Evolutionary conservation across 2,329 filamentous ascomycete species (phyloP).

Genomic region (Alternaria sp.): DNA sequence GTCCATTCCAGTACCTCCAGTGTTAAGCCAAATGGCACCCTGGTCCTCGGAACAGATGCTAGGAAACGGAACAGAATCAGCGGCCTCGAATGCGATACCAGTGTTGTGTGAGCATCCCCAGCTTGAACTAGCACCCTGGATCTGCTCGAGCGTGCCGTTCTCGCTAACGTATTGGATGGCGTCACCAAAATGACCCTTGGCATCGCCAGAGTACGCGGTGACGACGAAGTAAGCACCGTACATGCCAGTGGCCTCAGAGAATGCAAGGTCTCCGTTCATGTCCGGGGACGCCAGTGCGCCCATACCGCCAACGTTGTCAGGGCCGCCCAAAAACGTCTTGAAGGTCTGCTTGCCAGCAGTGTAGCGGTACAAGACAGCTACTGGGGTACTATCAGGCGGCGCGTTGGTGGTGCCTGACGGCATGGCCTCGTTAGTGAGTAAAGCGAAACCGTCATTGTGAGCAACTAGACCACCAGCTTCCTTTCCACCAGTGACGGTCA

Average conservation of each 20-base stretch:
- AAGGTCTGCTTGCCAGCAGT: slow-evolving; percentile 63
- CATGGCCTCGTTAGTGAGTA: slow-evolving; percentile 66
- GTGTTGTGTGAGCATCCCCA: slow-evolving; percentile 73
- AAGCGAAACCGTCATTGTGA: slow-evolving; percentile 69
- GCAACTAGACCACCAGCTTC: slow-evolving; percentile 68
- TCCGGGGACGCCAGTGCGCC: slow-evolving; percentile 63
- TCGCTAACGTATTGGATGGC: slow-evolving; percentile 61
- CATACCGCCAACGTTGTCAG: slow-evolving; percentile 58
- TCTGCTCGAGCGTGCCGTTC: slow-evolving; percentile 60
- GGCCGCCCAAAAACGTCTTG: slow-evolving; percentile 68
- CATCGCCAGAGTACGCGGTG: slow-evolving; percentile 64
- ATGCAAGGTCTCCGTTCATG: slow-evolving; percentile 70
- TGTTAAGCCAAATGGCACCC: slow-evolving; percentile 71
- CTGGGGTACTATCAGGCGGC: slow-evolving; percentile 58
- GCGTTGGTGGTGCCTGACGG: slow-evolving; percentile 60
- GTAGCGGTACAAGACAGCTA: slow-evolving; percentile 68
- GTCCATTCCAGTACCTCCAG: slow-evolving; percentile 65
- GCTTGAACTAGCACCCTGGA: slow-evolving; percentile 62
- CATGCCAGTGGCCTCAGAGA: slow-evolving; percentile 62
- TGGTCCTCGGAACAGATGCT: slow-evolving; percentile 69
- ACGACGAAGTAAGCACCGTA: slow-evolving; percentile 71
- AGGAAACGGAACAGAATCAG: slow-evolving; percentile 66
- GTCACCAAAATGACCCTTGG: slow-evolving; percentile 67
- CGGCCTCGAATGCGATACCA: slow-evolving; percentile 69
- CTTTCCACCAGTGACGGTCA: slow-evolving; percentile 63